Percentiles rank a stretch among this genome's conserved stretches.
Evolutionary conservation across 2,329 filamentous ascomycete species (phyloP).

Genomic region (Tolypocladium album): DNA sequence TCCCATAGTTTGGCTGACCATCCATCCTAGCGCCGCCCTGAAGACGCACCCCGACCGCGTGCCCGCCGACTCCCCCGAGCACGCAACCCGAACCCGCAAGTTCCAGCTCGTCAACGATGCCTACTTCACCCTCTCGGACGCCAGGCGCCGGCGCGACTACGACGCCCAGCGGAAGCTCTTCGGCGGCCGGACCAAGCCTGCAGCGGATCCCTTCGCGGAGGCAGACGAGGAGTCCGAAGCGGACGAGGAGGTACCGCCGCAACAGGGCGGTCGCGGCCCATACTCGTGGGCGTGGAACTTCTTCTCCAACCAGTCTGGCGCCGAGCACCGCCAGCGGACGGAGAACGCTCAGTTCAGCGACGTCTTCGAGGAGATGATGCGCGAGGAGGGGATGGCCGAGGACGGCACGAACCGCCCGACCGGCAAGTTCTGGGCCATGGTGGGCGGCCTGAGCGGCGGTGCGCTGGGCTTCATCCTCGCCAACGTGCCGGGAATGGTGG

Average conservation of each 20-base stretch:
- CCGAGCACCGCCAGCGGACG: constrained; percentile 34
- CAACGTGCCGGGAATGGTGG: constrained; percentile 80
- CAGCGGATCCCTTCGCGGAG: constrained; percentile 33
- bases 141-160: constrained; percentile 68
- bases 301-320: constrained; percentile 29
- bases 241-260: constrained; percentile 27
- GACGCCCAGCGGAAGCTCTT: constrained; percentile 49
- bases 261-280: constrained; percentile 30
- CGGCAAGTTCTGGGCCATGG: constrained; percentile 72
- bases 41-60: constrained; percentile 94
- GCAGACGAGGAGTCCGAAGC: constrained; percentile 25
- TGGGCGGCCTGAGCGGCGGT: constrained; percentile 79
- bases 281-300: constrained; percentile 73
- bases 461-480: constrained; percentile 91
- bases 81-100: constrained; percentile 67
- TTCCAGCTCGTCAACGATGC: constrained; percentile 92
- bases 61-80: constrained; percentile 71
- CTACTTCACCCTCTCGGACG: constrained; percentile 83
- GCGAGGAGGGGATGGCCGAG: constrained; percentile 75
- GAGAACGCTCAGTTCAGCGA: constrained; percentile 78
- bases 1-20: not conserved
- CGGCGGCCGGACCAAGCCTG: constrained; percentile 4
- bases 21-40: constrained; percentile 56
- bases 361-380: constrained; percentile 82
- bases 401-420: constrained; percentile 48